These are phyloP conservation scores for Arctium minus DNA, from an alignment of 129 eudicot genomes.

Conservation along the genomic window DNA sequence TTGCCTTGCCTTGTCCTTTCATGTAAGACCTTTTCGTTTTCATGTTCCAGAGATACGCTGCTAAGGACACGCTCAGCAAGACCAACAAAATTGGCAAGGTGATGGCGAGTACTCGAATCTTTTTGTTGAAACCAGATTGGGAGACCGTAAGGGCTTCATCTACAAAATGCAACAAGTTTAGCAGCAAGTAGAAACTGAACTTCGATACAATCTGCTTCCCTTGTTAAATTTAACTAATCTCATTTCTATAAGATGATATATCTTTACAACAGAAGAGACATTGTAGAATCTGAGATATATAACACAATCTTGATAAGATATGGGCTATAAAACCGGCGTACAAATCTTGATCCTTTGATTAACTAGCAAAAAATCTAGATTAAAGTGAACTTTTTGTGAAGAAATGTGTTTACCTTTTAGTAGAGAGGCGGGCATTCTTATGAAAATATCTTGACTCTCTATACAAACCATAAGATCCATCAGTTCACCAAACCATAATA, in stretches of 20 bases:
- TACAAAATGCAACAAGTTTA: neutral
- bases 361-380: too few species aligned
- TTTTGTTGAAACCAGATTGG: neutral
- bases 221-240: neutral
- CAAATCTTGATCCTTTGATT: too few species aligned
- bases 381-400: too few species aligned
- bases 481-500: neutral
- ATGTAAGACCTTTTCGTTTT: neutral
- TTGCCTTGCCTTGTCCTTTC: neutral
- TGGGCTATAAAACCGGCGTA: too few species aligned
- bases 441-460: neutral
- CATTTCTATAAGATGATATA: neutral
- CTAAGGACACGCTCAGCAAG: neutral
- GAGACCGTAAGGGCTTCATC: neutral
- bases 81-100: neutral
- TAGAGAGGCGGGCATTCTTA: neutral
- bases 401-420: neutral
- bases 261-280: too few species aligned
- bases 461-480: neutral
- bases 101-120: neutral
- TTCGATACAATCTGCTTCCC: neutral
- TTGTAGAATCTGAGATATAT: too few species aligned
- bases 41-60: neutral
- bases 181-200: neutral
- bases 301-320: too few species aligned